Conservation (phyloP, 345 rosid genomes). For the Pseudoturritis turrita region DNA sequence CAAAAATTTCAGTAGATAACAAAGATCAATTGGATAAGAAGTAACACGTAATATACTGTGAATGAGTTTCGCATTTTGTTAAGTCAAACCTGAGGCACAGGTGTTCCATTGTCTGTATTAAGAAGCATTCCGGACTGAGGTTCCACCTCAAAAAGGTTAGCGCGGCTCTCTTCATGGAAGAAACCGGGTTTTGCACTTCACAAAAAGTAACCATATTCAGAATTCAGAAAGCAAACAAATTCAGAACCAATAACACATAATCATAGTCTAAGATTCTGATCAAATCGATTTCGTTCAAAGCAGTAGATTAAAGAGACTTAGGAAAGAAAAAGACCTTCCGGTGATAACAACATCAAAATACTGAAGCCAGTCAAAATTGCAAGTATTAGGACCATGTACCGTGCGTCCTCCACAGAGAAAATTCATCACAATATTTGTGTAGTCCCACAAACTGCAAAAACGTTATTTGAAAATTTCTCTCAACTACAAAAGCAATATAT, state of each 20-base stretch:
- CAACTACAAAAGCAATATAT: neutral
- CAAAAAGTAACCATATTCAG: slow-evolving; percentile 4
- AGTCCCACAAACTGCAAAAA: slow-evolving; percentile 95
- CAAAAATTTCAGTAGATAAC: neutral
- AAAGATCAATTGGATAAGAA: neutral
- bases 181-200: slow-evolving; percentile 95
- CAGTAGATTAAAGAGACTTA: slow-evolving; percentile 6
- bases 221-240: slow-evolving; percentile 11
- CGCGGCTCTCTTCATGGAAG: slow-evolving; percentile 84
- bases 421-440: slow-evolving; percentile 92
- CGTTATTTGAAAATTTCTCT: neutral
- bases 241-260: neutral
- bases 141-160: slow-evolving; percentile 91
- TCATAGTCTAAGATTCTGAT: neutral
- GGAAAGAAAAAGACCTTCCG: slow-evolving; percentile 60
- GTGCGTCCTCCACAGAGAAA: slow-evolving; percentile 67
- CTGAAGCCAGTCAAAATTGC: slow-evolving; percentile 87
- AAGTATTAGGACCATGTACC: slow-evolving; percentile 31
- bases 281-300: neutral
- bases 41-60: neutral
- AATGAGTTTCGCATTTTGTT: neutral
- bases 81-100: slow-evolving; percentile 77
- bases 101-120: slow-evolving; percentile 93
- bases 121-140: slow-evolving; percentile 77
- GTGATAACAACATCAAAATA: slow-evolving; percentile 92